These are phyloP conservation scores for Amphicarpaea edgeworthii DNA, from an alignment of 306 rosid genomes.

Conservation along the genomic window DNA sequence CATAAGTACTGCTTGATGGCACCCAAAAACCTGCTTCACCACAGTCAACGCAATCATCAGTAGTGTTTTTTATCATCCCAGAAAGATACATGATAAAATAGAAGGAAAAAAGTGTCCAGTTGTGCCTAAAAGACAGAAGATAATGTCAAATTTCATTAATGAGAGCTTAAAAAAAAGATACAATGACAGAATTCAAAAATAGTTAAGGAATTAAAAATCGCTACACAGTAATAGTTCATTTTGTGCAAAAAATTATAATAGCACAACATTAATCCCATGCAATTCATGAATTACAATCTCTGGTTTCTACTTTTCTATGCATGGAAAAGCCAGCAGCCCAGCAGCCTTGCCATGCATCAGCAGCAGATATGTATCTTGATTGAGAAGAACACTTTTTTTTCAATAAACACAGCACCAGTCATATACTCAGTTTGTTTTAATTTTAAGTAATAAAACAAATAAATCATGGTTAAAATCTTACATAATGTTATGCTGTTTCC, in stretches of 20 bases:
- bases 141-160: conserved; percentile 15
- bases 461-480: neutral
- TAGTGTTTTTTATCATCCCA: conserved; percentile 33
- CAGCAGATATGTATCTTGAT: too few relatives aligned
- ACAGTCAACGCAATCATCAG: conserved; percentile 53
- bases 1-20: conserved; percentile 99
- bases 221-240: conserved; percentile 5
- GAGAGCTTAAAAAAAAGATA: conserved; percentile 29
- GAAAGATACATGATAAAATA: conserved; percentile 31
- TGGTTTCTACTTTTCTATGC: too few relatives aligned
- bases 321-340: too few relatives aligned
- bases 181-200: conserved; percentile 19
- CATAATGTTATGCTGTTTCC: conserved; percentile 17
- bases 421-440: conserved; percentile 13
- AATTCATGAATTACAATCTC: too few relatives aligned
- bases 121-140: conserved; percentile 37
- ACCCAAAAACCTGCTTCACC: conserved; percentile 91
- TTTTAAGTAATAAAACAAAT: conserved; percentile 25
- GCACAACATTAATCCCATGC: conserved; percentile 31
- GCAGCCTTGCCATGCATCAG: too few relatives aligned
- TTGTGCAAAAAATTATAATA: conserved; percentile 6
- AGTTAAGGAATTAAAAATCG: conserved; percentile 11
- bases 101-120: conserved; percentile 28
- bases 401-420: too few relatives aligned
- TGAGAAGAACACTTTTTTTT: too few relatives aligned